phyloP scores from a whole-genome alignment of 164 flowering plant species.

The Liriodendron chinense region DNA sequence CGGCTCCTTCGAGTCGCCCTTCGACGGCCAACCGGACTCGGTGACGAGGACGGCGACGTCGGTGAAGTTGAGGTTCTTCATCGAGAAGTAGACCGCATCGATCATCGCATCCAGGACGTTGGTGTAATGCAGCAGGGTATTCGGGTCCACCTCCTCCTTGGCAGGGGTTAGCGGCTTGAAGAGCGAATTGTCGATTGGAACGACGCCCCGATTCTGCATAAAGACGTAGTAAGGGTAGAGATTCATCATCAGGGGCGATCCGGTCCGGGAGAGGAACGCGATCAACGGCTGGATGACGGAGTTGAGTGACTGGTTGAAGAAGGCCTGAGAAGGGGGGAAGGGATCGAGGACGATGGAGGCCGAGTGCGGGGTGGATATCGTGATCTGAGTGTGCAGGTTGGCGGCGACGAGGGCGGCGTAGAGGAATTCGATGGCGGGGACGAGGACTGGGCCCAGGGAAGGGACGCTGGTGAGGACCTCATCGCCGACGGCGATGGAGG shows the following conservation, averaged over 20 bases:
- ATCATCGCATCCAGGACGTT: conserved; percentile 93
- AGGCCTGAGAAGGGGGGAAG: conserved; percentile 96
- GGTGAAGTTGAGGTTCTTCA: conserved; percentile 77
- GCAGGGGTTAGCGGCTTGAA: conserved; percentile 83
- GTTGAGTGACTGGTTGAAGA: conserved; percentile 66
- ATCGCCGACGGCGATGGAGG: conserved; percentile 81
- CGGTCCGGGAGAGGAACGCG: conserved; percentile 62
- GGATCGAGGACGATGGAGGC: conserved; percentile 80
- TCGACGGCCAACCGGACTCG: conserved; percentile 93
- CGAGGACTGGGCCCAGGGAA: conserved; percentile 69
- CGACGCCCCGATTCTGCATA: conserved; percentile 93
- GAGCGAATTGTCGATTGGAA: conserved; percentile 76
- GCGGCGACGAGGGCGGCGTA: conserved; percentile 72
- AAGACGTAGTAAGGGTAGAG: conserved; percentile 93
- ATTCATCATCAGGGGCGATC: conserved; percentile 88
- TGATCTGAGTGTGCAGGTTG: conserved; percentile 60
- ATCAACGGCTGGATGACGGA: conserved; percentile 53
- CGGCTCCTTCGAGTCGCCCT: conserved; percentile 69
- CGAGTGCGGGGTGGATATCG: conserved; percentile 83
- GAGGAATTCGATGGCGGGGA: conserved; percentile 83
- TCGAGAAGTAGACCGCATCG: conserved; percentile 77
- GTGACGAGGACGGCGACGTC: conserved; percentile 78
- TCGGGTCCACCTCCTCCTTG: conserved; percentile 94
- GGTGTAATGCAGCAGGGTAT: conserved; percentile 88
- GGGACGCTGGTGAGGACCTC: conserved; percentile 80